Evolutionary conservation across 1,139 yeast species (phyloP), one percentile per base, ranked within the genome.

Genomic region (Petasospora fabianii): DNA sequence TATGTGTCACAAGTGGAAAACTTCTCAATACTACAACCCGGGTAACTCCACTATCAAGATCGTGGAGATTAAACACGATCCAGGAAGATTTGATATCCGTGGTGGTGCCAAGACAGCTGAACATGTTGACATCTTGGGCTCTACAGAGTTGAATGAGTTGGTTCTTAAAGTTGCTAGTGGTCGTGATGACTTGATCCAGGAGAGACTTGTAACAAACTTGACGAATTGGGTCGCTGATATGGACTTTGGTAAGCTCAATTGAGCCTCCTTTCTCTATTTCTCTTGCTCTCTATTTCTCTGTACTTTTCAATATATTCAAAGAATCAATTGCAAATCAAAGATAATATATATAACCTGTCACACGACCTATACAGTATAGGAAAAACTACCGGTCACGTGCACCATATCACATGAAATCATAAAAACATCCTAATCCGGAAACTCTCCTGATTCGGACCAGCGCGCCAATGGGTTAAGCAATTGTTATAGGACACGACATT

Each of bases 101-200:
- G 98, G 98, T 16, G 98, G 98, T 5, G 95, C 97, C 17, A 85
- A 85, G 58, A 92, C 97, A 1, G 97, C 98, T 0, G 98, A 92
- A 55, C 98, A 92, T 61, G 98, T 92, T 18, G 98, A 94, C 60
- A 88, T 92, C 41, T 69, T 92, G 35, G 98, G 98, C 1, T 80
- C 96, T 44, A 88, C 97, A 0, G 96, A 84, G 58, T 68, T 92
- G 58, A 92, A 92, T 59, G 97, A 92, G 56, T 66, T 90, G 54
- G 69, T 92, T 6, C 68, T 92, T 43, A 75, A 76, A 46, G 90
- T 92, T 17, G 97, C 90, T 4, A 72, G 87, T 33, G 98, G 97
- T 0, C 60, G 69, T 35, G 95, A 94, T 5, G 77, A 76, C 34
- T 60, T 66, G 16, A 84, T 92, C 42, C 66, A 75, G 29, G 80